These are phyloP conservation scores for Populus deltoides DNA, from an alignment of 345 rosid genomes.

Conservation along the genomic window DNA sequence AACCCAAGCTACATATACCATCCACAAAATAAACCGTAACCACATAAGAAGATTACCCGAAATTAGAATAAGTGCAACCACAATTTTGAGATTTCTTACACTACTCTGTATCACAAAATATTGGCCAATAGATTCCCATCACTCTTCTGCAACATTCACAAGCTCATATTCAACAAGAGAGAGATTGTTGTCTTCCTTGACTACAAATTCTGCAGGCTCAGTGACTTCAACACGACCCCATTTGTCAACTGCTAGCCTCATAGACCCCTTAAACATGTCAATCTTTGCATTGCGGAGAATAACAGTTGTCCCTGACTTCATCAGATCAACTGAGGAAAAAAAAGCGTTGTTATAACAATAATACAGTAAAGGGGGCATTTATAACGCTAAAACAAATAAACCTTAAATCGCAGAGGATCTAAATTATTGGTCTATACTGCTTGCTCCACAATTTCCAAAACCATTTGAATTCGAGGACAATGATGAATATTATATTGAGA, in stretches of 20 bases:
- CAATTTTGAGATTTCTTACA: neutral
- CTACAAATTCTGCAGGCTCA: constrained; percentile 60
- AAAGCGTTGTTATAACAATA: neutral
- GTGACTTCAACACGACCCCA: constrained; percentile 38
- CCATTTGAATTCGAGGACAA: neutral
- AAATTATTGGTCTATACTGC: neutral
- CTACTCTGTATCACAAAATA: neutral
- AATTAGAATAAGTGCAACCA: neutral
- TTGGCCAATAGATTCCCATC: constrained; percentile 2
- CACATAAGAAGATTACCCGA: neutral
- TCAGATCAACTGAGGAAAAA: constrained; percentile 58
- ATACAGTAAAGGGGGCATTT: neutral
- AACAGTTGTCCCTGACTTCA: constrained; percentile 68
- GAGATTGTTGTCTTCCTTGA: constrained; percentile 76
- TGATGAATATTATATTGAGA: neutral
- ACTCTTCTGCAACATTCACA: constrained; percentile 61
- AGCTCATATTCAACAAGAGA: constrained; percentile 74
- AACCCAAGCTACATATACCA: neutral
- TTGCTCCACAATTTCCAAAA: neutral
- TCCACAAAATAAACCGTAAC: neutral
- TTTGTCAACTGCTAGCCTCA: constrained; percentile 37
- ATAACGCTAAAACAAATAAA: neutral
- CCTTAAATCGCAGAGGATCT: neutral
- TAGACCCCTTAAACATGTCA: constrained; percentile 34
- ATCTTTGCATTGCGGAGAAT: constrained; percentile 50